Percentiles rank a stretch among this genome's conserved stretches.
Evolutionary conservation across 805 yeast species (phyloP).

Genomic region (Millerago galiae): DNA sequence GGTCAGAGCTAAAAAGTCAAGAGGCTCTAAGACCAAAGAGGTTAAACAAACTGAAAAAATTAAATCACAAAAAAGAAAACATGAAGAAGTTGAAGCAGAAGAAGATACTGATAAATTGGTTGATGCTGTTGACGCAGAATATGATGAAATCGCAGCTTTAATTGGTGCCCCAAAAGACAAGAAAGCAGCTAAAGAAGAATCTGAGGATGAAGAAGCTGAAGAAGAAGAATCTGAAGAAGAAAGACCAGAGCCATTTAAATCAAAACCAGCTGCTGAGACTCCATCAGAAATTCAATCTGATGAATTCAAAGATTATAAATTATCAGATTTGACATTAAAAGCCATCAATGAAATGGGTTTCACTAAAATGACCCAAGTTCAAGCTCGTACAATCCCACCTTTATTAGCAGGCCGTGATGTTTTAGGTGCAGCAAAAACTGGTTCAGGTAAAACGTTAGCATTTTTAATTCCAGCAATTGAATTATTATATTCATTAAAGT

Average conservation of each 20-base stretch:
- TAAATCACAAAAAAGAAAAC: slow-evolving; percentile 20
- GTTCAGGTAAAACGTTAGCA: slow-evolving; percentile 97
- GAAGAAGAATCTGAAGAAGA: slow-evolving; percentile 9
- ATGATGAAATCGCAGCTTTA: slow-evolving; percentile 49
- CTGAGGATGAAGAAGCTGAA: slow-evolving; percentile 16
- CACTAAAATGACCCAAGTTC: slow-evolving; percentile 87
- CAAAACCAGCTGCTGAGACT: slow-evolving; percentile 1
- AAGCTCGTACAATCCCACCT: slow-evolving; percentile 94
- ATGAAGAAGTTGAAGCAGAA: slow-evolving; percentile 24
- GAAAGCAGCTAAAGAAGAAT: slow-evolving; percentile 14
- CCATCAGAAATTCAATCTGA: slow-evolving; percentile 19
- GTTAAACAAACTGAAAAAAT: slow-evolving; percentile 3
- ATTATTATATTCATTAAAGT: slow-evolving; percentile 78
- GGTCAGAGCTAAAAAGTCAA: slow-evolving; percentile 5
- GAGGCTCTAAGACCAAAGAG: slow-evolving; percentile 1
- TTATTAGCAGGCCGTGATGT: slow-evolving; percentile 95
- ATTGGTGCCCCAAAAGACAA: slow-evolving; percentile 37
- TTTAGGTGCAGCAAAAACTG: slow-evolving; percentile 99
- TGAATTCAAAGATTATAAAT: slow-evolving; percentile 43
- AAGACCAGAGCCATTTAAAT: slow-evolving; percentile 12
- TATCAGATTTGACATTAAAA: slow-evolving; percentile 76
- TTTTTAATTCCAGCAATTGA: slow-evolving; percentile 95
- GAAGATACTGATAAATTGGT: slow-evolving; percentile 39
- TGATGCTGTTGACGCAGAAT: slow-evolving; percentile 50
- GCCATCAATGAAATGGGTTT: slow-evolving; percentile 89